These are phyloP conservation scores for Aphanomyces astaci DNA, from an alignment of 352 stramenopile genomes.

Conservation along the genomic window DNA sequence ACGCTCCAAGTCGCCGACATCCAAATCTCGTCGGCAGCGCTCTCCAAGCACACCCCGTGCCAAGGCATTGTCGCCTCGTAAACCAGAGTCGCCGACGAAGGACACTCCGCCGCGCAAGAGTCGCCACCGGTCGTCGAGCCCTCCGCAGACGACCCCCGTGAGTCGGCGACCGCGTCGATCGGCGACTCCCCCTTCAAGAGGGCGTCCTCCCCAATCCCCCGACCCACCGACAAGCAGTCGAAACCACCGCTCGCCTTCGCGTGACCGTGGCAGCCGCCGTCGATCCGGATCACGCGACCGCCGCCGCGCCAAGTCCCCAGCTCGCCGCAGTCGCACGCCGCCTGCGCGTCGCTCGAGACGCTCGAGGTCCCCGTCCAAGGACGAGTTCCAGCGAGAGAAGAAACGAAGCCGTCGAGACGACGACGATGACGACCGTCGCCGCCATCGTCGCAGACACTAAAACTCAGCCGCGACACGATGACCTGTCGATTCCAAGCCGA, in stretches of 20 bases:
- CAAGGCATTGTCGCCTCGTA: background rate
- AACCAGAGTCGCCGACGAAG: background rate
- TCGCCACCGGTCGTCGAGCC: background rate
- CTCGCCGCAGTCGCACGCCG: background rate
- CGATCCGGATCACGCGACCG: background rate
- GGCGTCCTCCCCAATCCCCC: background rate
- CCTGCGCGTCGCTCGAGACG: background rate
- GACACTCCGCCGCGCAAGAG: background rate
- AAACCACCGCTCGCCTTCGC: background rate
- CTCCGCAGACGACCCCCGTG: background rate
- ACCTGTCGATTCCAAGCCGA: too few species aligned
- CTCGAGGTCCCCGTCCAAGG: constrained; percentile 16
- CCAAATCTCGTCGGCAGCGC: background rate
- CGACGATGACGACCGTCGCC: background rate
- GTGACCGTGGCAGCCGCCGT: background rate
- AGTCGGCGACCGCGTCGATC: background rate
- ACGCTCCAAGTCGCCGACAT: background rate
- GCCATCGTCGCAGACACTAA: background rate
- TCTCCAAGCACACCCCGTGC: background rate
- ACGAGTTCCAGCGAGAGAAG: constrained; percentile 23
- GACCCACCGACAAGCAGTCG: background rate
- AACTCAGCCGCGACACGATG: too few species aligned
- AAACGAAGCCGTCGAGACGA: background rate
- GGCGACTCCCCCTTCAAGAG: background rate
- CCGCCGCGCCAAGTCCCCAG: background rate